These are phyloP conservation scores for Sporodiniella umbellata DNA, from an alignment of 371 early-diverging fungal genomes.

Conservation along the genomic window DNA sequence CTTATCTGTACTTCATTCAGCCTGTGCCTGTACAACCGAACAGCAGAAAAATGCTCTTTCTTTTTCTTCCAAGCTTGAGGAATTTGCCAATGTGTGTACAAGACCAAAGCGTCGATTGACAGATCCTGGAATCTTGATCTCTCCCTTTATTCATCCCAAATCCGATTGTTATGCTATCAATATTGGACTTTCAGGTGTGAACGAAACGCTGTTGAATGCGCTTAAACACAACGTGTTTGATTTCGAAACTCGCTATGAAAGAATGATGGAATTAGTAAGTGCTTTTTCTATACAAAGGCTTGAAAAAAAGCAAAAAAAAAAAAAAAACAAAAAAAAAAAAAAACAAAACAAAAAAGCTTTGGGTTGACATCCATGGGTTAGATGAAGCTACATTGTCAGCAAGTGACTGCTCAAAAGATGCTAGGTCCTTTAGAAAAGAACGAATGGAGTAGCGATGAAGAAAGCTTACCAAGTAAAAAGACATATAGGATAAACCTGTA, in stretches of 20 bases:
- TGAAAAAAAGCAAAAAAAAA: not conserved
- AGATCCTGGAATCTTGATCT: not conserved
- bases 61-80: not conserved
- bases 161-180: conserved; percentile 16
- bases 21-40: not conserved
- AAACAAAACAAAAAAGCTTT: too few relatives aligned
- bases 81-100: conserved; percentile 1
- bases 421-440: conserved; percentile 3
- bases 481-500: too few relatives aligned
- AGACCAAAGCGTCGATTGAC: not conserved
- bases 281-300: not conserved
- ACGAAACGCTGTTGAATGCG: conserved; percentile 23
- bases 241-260: conserved; percentile 35
- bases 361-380: conserved; percentile 4
- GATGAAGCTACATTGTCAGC: conserved; percentile 27
- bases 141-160: not conserved
- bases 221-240: conserved; percentile 31
- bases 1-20: conserved; percentile 1
- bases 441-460: conserved; percentile 18
- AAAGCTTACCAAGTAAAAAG: not conserved
- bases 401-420: conserved; percentile 19
- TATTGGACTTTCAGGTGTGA: conserved; percentile 32
- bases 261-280: conserved; percentile 38
- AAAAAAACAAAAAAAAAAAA: too few relatives aligned
- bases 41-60: not conserved